phyloP scores from a whole-genome alignment of 192 early-diverging fungal species.

The Rhizophagus sp. region DNA sequence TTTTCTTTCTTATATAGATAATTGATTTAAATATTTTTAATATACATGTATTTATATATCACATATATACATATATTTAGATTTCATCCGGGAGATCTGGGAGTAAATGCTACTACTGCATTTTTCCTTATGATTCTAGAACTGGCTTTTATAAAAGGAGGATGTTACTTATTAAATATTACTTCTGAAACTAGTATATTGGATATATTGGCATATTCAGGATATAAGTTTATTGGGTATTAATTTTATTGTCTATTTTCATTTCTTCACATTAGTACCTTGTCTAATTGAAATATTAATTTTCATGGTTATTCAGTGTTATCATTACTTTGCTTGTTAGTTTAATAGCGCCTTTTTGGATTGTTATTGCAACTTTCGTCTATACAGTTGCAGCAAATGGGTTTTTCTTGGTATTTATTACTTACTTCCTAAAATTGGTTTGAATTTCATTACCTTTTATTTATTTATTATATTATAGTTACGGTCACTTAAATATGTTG shows the following conservation, averaged over 20 bases:
- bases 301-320: conserved; percentile 50
- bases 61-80: conserved; percentile 35
- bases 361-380: conserved; percentile 58
- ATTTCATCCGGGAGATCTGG: conserved; percentile 87
- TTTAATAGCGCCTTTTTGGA: conserved; percentile 37
- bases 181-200: conserved; percentile 77
- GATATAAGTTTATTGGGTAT: conserved; percentile 93
- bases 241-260: conserved; percentile 4
- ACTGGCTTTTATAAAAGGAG: conserved; percentile 80
- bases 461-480: conserved; percentile 43
- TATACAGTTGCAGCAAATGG: conserved; percentile 79
- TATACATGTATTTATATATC: neutral
- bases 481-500: conserved; percentile 71
- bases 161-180: conserved; percentile 87
- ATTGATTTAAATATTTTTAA: conserved; percentile 1
- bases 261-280: neutral
- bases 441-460: neutral
- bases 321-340: conserved; percentile 48
- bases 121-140: conserved; percentile 78
- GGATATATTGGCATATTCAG: conserved; percentile 86
- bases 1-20: neutral
- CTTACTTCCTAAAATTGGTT: neutral
- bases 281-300: conserved; percentile 38
- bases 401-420: conserved; percentile 79
- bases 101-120: conserved; percentile 81